Evolutionary conservation across 1,139 yeast genomes (phyloP).

Genomic region (Pichia norvegensis): DNA sequence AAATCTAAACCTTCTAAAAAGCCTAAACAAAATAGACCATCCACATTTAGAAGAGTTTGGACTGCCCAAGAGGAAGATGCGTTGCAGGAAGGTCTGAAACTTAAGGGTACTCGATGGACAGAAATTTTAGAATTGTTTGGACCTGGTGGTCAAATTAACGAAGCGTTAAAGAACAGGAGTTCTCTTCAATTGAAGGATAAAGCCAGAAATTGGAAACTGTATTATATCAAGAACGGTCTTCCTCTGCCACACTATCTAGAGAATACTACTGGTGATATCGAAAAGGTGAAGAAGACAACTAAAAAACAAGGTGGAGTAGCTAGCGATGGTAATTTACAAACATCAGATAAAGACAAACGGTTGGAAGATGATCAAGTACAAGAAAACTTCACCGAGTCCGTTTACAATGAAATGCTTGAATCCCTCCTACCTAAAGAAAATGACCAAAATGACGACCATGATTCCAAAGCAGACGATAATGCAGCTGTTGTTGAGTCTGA

Average conservation of each 20-base stretch:
- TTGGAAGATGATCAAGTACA: not conserved
- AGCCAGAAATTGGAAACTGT: conserved; percentile 90
- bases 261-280: conserved; percentile 83
- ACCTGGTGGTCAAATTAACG: conserved; percentile 82
- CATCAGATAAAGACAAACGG: conserved; percentile 4
- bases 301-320: conserved; percentile 9
- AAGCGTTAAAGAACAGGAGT: conserved; percentile 74
- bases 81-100: conserved; percentile 67
- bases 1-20: conserved; percentile 11
- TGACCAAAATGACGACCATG: not conserved
- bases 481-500: conserved; percentile 21
- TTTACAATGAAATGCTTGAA: conserved; percentile 11
- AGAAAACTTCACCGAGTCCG: conserved; percentile 9
- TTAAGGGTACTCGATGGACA: conserved; percentile 90
- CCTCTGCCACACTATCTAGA: conserved; percentile 71
- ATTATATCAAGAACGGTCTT: conserved; percentile 61
- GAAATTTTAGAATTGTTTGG: conserved; percentile 83
- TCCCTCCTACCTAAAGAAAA: conserved; percentile 3
- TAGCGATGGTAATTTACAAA: conserved; percentile 6
- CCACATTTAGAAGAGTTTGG: conserved; percentile 63
- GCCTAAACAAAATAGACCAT: conserved; percentile 22
- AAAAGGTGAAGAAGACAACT: conserved; percentile 21
- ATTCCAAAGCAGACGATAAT: conserved; percentile 14
- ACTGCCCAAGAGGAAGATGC: conserved; percentile 84
- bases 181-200: conserved; percentile 92